Evolutionary conservation across 2,329 filamentous ascomycete species (phyloP), one percentile per base, ranked within the genome.

Genomic region (Cladophialophora immunda): DNA sequence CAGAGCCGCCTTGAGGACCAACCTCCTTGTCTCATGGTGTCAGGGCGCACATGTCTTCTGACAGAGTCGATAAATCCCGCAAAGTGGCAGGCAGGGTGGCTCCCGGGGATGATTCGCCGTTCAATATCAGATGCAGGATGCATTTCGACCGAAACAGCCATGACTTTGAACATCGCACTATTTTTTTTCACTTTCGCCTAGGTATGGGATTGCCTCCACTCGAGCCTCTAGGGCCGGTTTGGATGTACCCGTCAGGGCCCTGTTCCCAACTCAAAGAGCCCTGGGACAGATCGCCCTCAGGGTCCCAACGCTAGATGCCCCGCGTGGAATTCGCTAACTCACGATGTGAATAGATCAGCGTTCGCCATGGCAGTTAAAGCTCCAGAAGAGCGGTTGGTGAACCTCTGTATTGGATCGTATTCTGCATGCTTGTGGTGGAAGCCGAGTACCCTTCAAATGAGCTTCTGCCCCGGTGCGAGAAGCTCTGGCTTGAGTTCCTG

Each of bases 171-270:
- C 17, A 19, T 41, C 38, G 38, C 38, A 2, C 15, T n/a, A 41
- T 41, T 41, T n/a, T 41, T 41, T 41, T n/a, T 41, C 38, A 41
- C 4, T 41, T 41, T 41, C 38, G 38, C 38, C 38, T 41, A n/a
- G 38, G n/a, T n/a, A 19, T n/a, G n/a, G 38, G 15, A 8, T 19
- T 41, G 15, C 15, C 38, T 19, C 38, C 38, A 41, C 38, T 41
- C 15, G 17, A 41, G 38, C 38, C 38, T 19, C 38, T 41, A 41
- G 38, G n/a, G 38, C 38, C 38, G n/a, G 38, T 41, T 41, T 41
- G 38, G 17, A 41, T 41, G 38, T 41, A 41, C 38, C 38, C 38
- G 38, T 41, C 38, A 19, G 38, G 38, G n/a, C 5, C 38, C 17
- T 41, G 38, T n/a, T 19, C 38, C 15, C 17, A 41, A 41, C 17